Conservation (phyloP, 2,329 filamentous ascomycete genomes). For the Cladosporium oxysporum region DNA sequence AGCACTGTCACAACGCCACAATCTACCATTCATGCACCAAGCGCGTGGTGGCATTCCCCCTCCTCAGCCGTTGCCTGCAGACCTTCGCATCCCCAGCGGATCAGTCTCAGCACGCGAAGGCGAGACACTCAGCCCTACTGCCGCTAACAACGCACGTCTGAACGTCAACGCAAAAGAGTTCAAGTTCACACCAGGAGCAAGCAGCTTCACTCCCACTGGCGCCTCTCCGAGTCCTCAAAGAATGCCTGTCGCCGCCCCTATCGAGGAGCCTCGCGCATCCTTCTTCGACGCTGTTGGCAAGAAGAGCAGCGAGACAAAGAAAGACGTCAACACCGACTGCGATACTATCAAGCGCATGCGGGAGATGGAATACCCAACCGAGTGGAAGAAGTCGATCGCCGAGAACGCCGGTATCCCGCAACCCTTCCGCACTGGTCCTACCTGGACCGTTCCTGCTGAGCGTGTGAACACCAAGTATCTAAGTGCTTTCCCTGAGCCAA, state of each 20-base stretch:
- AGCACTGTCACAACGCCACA: slow-evolving; percentile 25
- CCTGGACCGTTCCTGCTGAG: slow-evolving; percentile 73
- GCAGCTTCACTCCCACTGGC: slow-evolving; percentile 75
- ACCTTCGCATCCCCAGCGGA: slow-evolving; percentile 65
- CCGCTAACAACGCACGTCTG: slow-evolving; percentile 44
- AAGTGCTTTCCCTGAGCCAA: slow-evolving; percentile 73
- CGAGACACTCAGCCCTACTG: slow-evolving; percentile 51
- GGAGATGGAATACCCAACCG: slow-evolving; percentile 56
- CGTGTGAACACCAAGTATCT: slow-evolving; percentile 77
- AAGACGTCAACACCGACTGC: slow-evolving; percentile 57
- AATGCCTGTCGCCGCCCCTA: slow-evolving; percentile 29
- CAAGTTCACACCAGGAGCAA: slow-evolving; percentile 78
- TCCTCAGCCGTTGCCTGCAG: slow-evolving; percentile 60
- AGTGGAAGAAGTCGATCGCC: slow-evolving; percentile 61
- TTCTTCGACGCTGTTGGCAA: slow-evolving; percentile 33
- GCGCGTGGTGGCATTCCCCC: slow-evolving; percentile 32
- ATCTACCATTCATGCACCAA: slow-evolving; percentile 21
- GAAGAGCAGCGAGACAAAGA: slow-evolving; percentile 67
- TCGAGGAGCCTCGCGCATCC: slow-evolving; percentile 23
- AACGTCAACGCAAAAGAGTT: slow-evolving; percentile 73
- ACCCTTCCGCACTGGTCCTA: slow-evolving; percentile 80
- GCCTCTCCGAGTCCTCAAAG: slow-evolving; percentile 69
- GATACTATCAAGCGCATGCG: slow-evolving; percentile 68
- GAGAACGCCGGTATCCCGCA: slow-evolving; percentile 81
- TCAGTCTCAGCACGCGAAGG: slow-evolving; percentile 26